Conservation (phyloP, 306 rosid genomes). For the Dalbergia cultrata region DNA sequence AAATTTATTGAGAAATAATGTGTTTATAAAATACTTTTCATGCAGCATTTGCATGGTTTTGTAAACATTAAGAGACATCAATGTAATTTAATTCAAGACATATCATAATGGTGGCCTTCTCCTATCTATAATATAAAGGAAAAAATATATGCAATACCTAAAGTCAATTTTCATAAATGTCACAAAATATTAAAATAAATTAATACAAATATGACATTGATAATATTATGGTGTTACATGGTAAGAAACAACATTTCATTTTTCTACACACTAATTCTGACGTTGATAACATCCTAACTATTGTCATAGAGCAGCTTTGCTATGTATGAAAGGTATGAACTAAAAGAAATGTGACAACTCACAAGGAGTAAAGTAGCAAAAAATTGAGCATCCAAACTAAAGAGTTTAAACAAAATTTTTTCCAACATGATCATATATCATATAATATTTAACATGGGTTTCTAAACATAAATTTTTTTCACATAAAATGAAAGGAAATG, state of each 20-base stretch:
- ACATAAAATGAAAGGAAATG: constrained; percentile 10
- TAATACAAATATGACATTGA: constrained; percentile 18
- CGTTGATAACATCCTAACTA: neutral
- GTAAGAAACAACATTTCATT: constrained; percentile 8
- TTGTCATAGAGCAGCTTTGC: neutral
- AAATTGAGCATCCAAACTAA: neutral
- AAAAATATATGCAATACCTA: neutral
- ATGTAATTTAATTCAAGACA: constrained; percentile 34
- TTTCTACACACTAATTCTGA: neutral
- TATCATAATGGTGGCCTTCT: constrained; percentile 30
- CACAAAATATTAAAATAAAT: constrained; percentile 28
- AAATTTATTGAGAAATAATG: neutral
- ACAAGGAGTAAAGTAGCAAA: constrained; percentile 23
- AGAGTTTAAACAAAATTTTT: neutral
- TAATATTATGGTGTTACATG: constrained; percentile 31
- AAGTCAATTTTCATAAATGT: too few species aligned
- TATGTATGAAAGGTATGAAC: neutral
- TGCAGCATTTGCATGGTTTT: constrained; percentile 3
- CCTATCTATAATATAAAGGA: neutral
- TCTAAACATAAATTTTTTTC: too few species aligned
- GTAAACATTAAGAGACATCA: constrained; percentile 1
- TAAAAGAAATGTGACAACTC: constrained; percentile 10
- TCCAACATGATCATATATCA: neutral
- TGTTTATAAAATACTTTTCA: constrained; percentile 7
- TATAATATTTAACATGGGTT: constrained; percentile 18